Percentiles rank a stretch among this genome's conserved stretches.
phyloP scores from a whole-genome alignment of 305 asterid species.

The Fraxinus dipetala region DNA sequence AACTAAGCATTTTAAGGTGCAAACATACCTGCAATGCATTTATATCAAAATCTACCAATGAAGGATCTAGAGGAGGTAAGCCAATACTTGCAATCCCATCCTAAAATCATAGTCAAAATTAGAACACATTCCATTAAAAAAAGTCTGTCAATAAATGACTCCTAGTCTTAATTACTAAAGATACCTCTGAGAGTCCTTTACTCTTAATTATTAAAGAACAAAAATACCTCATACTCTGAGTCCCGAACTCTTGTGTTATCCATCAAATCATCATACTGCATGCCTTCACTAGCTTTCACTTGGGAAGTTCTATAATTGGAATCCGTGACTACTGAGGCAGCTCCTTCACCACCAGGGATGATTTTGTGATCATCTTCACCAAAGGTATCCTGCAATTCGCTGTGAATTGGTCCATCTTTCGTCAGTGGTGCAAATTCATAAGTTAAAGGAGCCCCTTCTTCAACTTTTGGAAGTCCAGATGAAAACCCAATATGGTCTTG shows the following conservation, averaged over 20 bases:
- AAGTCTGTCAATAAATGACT: neutral
- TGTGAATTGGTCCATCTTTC: conserved; percentile 36
- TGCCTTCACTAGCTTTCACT: conserved; percentile 37
- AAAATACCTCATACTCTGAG: conserved; percentile 56
- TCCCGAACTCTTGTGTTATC: conserved; percentile 48
- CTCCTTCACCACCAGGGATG: conserved; percentile 32
- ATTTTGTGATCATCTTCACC: conserved; percentile 36
- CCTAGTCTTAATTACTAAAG: neutral
- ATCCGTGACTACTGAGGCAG: conserved; percentile 31
- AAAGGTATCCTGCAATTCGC: conserved; percentile 35
- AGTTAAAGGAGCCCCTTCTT: conserved; percentile 37
- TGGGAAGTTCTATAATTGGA: conserved; percentile 38
- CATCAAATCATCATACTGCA: conserved; percentile 40
- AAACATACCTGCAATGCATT: conserved; percentile 63
- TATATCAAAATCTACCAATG: conserved; percentile 52
- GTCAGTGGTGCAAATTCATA: conserved; percentile 43
- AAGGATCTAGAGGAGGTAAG: conserved; percentile 52
- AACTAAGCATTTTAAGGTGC: neutral
- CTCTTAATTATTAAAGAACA: neutral
- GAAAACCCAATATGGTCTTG: conserved; percentile 64
- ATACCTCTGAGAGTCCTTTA: neutral
- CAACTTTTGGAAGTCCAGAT: conserved; percentile 47
- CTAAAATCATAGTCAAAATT: conserved; percentile 33
- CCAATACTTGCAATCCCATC: conserved; percentile 44
- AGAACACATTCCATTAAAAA: conserved; percentile 14